Evolutionary conservation across 192 early-diverging fungal species (phyloP).

Genomic region (Coemansia sp.): DNA sequence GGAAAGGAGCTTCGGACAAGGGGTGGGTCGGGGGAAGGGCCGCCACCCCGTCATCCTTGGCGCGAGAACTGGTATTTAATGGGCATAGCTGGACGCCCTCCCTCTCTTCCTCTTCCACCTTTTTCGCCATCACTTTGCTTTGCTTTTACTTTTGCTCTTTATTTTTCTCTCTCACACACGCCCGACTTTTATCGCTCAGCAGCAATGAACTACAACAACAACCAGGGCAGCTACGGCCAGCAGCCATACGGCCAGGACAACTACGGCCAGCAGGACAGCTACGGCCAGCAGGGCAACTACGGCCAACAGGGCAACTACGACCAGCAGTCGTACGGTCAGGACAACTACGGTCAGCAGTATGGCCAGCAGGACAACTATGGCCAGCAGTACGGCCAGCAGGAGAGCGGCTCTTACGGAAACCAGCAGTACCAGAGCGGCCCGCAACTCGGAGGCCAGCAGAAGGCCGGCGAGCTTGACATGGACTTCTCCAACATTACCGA

Average conservation of each 20-base stretch:
- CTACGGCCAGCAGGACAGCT: slow-evolving; percentile 17
- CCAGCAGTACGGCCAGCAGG: slow-evolving; percentile 1
- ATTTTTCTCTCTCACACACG: background rate
- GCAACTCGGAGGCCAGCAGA: too few relatives aligned
- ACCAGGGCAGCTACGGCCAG: slow-evolving; percentile 16
- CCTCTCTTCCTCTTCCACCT: background rate
- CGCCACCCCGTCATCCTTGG: background rate
- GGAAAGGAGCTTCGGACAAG: background rate
- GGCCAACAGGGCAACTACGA: background rate
- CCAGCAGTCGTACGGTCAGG: background rate
- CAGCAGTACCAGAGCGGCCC: background rate
- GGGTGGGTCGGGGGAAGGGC: slow-evolving; percentile 1
- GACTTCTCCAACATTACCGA: slow-evolving; percentile 1
- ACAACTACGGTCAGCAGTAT: slow-evolving; percentile 2
- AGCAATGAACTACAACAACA: slow-evolving; percentile 16
- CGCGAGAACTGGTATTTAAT: too few relatives aligned
- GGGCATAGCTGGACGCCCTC: too few relatives aligned
- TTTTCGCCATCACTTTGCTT: background rate
- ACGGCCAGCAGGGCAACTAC: background rate
- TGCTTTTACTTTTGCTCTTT: slow-evolving; percentile 4
- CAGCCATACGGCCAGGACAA: slow-evolving; percentile 9
- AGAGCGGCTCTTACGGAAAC: background rate
- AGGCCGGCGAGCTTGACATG: background rate
- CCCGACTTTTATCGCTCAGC: background rate
- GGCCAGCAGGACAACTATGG: background rate